Evolutionary conservation across 2,329 filamentous ascomycete genomes (phyloP), one percentile per base, ranked within the genome.

Genomic region (Microsporum audouinii): DNA sequence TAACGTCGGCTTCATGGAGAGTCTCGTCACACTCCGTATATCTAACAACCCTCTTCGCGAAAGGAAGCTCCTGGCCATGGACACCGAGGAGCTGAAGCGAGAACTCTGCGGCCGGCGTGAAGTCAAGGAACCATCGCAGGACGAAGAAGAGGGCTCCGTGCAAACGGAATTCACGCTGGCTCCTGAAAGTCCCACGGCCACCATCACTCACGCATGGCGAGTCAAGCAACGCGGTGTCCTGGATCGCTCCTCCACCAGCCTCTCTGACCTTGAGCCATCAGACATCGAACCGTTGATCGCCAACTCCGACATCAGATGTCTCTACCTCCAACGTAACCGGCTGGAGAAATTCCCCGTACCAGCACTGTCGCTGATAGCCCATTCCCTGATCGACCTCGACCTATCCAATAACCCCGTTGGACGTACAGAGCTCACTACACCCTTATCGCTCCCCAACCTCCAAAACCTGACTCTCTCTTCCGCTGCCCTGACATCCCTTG

Each of bases 11-110:
- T 77, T 83, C 31, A 96, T 97, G 90, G 84, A 89, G 4, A 85
- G 76, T 51, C 76, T 99, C 7, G 81, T 84, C 23, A 86, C 86
- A 70, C 81, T 97, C 47, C 84, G 86, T 3, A 78, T 99, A 36
- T 86, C 85, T 49, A 91, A 90, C n/a, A 99, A 99, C 68, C 94
- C 94, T 0, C 77, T 99, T 12, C 82, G 88, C 12, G 91, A 96
- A 71, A 91, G 88, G 71, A 96, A 91, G 71, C 90, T 94, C 66
- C 78, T 91, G 12, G 87, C 84, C 0, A 88, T 95, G 76, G 82
- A 82, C 27, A 91, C 88, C 0, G 88, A 90, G 12, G 88, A 94
- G 60, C 77, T 97, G 64, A 96, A 95, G 73, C 82, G 83, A 47
- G 84, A 86, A 49, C 76, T 96, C 49, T 81, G 82, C 23, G 80